Base-by-base conservation (phyloP, 164 flowering plant genomes). In the Santalum album region DNA sequence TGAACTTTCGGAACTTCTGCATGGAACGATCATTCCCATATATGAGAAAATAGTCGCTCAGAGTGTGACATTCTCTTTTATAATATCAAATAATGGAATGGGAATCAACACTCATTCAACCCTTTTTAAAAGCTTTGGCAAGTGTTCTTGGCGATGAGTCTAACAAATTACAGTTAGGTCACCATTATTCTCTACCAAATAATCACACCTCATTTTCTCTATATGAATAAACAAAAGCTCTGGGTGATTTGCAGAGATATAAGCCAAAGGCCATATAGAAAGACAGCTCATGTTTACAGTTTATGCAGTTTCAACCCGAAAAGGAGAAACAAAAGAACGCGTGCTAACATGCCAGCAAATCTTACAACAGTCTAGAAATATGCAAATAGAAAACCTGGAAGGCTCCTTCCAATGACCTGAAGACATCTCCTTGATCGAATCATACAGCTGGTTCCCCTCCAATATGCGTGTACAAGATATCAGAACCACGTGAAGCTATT, bases 41-140 rank as follows among this genome's bases (percentile, higher is more conserved):
- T 53, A 91, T 84, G 65, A 24, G 86, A 61, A 74, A 86, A 66
- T 86, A 65, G 50, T 96, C 98, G 65, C 92, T 82, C 14, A 91
- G 87, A 50, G 66, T 84, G 68, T 90, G 92, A 96, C 98, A 91
- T 40, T 87, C 86, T 18, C 78, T 79, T 42, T 96, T 95, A 22
- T 95, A 86, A 56, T 81, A 83, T 54, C 79, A 87, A 68, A 84
- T 87, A 50, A 83, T 72, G 17, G 98, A 87, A n/a, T n/a, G 55
- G 88, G 78, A 57, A 91, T 81, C 66, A 91, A 58, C 39, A 91
- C 85, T 50, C 68, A 54, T 57, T 74, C 71, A 25, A 86, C 62
- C 46, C 90, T 79, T 47, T 72, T 79, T 46, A 95, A 87, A 54
- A 86, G 78, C 49, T 81, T 78, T 10, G 98, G 98, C 58, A 91